phyloP scores from a whole-genome alignment of 345 rosid species.

The Corchorus olitorius region DNA sequence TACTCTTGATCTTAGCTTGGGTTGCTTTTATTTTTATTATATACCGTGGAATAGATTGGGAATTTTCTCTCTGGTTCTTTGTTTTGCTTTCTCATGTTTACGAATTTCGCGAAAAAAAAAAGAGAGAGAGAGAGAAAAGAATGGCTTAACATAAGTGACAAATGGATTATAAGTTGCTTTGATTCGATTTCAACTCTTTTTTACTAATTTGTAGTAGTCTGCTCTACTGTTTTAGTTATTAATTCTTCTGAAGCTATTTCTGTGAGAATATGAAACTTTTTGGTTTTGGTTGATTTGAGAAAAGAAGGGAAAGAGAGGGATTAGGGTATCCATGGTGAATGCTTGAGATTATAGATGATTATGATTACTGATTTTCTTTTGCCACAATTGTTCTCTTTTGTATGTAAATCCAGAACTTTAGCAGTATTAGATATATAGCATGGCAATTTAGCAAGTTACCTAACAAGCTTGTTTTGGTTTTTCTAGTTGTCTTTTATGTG shows the following conservation, averaged over 20 bases:
- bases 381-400: not conserved
- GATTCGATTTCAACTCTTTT: not conserved
- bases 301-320: not conserved
- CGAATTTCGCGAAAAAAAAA: not conserved
- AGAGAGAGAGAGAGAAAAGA: no score
- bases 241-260: not conserved
- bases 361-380: not conserved
- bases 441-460: not conserved
- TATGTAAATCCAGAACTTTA: not conserved
- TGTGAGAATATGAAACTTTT: not conserved
- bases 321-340: not conserved
- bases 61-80: not conserved
- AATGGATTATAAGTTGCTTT: not conserved
- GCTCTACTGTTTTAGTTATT: no score
- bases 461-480: not conserved
- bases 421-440: not conserved
- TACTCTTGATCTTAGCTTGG: not conserved
- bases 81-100: not conserved
- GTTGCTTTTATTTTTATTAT: not conserved
- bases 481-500: not conserved
- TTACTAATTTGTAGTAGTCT: no score
- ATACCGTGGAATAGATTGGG: not conserved
- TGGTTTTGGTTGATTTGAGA: not conserved
- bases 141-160: not conserved
- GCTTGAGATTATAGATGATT: not conserved